phyloP scores from a whole-genome alignment of 768 basidiomycete genomes.

The Favolaschia claudopus region DNA sequence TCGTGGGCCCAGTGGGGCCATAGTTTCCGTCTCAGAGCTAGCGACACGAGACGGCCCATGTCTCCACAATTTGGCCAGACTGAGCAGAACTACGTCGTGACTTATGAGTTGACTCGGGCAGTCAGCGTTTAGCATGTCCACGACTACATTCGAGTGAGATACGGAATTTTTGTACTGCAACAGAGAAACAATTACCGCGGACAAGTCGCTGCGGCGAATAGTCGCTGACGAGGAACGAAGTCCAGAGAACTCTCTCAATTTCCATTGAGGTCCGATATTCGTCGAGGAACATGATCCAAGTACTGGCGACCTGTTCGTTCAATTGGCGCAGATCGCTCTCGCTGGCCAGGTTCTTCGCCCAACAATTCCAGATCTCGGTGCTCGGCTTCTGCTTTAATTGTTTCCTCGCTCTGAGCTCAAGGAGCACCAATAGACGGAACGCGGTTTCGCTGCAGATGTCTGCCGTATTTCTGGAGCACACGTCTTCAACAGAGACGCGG shows the following conservation, averaged over 20 bases:
- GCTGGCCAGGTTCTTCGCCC: slow-evolving; percentile 40
- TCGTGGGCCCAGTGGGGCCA: slow-evolving; percentile 26
- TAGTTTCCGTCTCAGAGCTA: not conserved
- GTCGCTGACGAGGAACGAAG: slow-evolving; percentile 45
- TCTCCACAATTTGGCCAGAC: slow-evolving; percentile 50
- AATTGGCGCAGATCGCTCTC: slow-evolving; percentile 37
- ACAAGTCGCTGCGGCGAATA: slow-evolving; percentile 21
- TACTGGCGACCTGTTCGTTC: slow-evolving; percentile 39
- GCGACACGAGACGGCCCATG: slow-evolving; percentile 25
- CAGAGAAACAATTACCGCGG: slow-evolving; percentile 38
- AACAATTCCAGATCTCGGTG: slow-evolving; percentile 52
- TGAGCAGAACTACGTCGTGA: slow-evolving; percentile 50
- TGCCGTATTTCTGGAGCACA: slow-evolving; percentile 28
- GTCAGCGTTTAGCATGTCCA: slow-evolving; percentile 47
- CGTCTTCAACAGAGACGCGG: slow-evolving; percentile 28
- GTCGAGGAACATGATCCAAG: slow-evolving; percentile 54
- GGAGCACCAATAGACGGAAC: slow-evolving; percentile 43
- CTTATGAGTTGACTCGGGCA: slow-evolving; percentile 46
- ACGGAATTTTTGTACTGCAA: not conserved
- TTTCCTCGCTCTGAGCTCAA: slow-evolving; percentile 39
- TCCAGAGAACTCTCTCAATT: slow-evolving; percentile 59
- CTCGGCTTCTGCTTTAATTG: slow-evolving; percentile 16
- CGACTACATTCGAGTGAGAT: slow-evolving; percentile 39
- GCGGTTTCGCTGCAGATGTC: slow-evolving; percentile 31
- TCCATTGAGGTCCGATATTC: slow-evolving; percentile 48